Base-by-base conservation (phyloP, 2,329 filamentous ascomycete species). In the Pseudogymnoascus sp. region DNA sequence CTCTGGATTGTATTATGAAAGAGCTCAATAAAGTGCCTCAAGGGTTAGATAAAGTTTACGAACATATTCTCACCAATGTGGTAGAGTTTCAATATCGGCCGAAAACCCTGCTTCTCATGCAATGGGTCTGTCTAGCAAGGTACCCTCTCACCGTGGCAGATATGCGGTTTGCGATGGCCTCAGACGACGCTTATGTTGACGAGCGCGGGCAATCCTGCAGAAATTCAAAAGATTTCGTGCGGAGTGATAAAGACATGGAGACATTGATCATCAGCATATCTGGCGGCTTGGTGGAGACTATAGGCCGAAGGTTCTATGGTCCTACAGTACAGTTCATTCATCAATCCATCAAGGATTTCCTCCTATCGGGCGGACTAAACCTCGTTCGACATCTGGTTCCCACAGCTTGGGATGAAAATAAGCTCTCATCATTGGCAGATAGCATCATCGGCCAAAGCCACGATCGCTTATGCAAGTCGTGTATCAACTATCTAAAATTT, bases 271-370 rank as follows among this genome's bases (percentile, higher is more conserved):
- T 58, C 7, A 68, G 66, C 39, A 28, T 66, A 3, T 65, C 64
- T 1, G 66, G 66, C n/a, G 67, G 67, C 0, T 34, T 69, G 16
- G 67, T 64, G 1, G 65, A 67, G 18, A 58, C 65, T 4, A 58
- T 22, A 28, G 2, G 38, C 6, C 16, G 34, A 30, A 32, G 16
- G 20, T 16, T 6, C 38, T 2, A 59, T 3, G 25, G 39, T 35
- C 57, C 61, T 14, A 69, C 63, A 0, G 71, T 76, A 9, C 75
- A 77, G 62, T 77, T 74, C 41, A 72, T 73, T 59, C 71, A 74
- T 32, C 30, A 58, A 37, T 58, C 54, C 8, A 11, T 58, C 18
- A 37, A 37, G 4, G 54, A 58, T 58, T 58, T 58, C 11, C 30
- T 58, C 9, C 6, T 34, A 3, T 22, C 30, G 3, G 54, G 16